Conservation (phyloP, 2,329 filamentous ascomycete species). For the Aspergillus viridinutans region DNA sequence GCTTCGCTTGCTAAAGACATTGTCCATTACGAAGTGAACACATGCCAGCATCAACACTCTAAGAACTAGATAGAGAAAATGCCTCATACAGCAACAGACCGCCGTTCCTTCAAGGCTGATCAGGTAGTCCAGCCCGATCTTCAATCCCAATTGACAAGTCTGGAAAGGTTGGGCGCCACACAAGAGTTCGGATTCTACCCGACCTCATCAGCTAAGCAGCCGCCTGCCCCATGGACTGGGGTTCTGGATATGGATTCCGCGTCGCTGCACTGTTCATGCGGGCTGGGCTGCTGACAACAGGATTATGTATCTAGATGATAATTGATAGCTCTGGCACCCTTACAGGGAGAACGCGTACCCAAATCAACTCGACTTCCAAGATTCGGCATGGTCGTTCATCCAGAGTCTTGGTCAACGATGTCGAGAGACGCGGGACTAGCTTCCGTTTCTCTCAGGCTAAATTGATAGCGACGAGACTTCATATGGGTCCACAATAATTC, state of each 20-base stretch:
- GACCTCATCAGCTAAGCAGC: neutral
- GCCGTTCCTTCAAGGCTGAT: neutral
- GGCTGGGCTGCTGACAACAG: too few species aligned
- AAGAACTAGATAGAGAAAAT: neutral
- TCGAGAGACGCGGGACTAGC: neutral
- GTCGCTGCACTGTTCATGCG: too few species aligned
- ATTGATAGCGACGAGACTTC: neutral
- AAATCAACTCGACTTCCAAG: neutral
- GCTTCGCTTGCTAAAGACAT: neutral
- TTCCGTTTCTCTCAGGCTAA: neutral
- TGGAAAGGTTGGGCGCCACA: neutral
- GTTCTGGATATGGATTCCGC: too few species aligned
- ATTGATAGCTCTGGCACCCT: neutral
- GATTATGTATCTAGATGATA: neutral
- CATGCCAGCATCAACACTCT: neutral
- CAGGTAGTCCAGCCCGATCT: neutral
- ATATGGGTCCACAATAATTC: neutral
- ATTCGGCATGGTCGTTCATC: neutral
- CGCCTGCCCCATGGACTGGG: too few species aligned
- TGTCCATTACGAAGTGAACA: neutral
- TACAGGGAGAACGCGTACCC: neutral
- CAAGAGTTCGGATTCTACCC: neutral
- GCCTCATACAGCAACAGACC: neutral
- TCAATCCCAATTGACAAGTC: neutral
- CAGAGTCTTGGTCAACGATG: neutral